Conservation (phyloP, 495 filamentous ascomycete genomes). For the Tuber calosporum region DNA sequence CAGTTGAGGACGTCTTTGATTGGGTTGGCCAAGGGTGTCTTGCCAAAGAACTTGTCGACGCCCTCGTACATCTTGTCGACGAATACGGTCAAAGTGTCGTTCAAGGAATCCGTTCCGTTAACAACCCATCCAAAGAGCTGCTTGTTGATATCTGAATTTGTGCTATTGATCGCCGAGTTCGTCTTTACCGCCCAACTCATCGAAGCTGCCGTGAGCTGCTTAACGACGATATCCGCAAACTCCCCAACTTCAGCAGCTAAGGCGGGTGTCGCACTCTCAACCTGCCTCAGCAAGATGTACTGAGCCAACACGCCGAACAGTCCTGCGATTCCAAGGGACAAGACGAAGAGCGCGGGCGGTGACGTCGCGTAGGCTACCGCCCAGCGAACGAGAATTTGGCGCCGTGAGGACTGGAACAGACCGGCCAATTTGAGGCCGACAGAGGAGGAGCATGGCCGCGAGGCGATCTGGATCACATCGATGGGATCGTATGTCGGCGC, state of each 20-base stretch:
- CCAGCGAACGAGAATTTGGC: slow-evolving; percentile 72
- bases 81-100: slow-evolving; percentile 76
- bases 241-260: slow-evolving; percentile 68
- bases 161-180: slow-evolving; percentile 62
- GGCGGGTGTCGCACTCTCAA: slow-evolving; percentile 68
- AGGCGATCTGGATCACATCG: slow-evolving; percentile 83
- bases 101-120: slow-evolving; percentile 69
- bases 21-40: slow-evolving; percentile 53
- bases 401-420: slow-evolving; percentile 58
- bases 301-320: slow-evolving; percentile 80
- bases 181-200: slow-evolving; percentile 66
- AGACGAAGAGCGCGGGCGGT: slow-evolving; percentile 73
- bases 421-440: slow-evolving; percentile 66
- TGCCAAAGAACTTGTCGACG: slow-evolving; percentile 70
- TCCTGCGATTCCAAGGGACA: slow-evolving; percentile 77
- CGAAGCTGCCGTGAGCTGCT: slow-evolving; percentile 63
- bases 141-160: slow-evolving; percentile 68
- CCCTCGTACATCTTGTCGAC: slow-evolving; percentile 62
- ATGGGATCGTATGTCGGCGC: slow-evolving; percentile 55
- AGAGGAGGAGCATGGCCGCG: slow-evolving; percentile 64
- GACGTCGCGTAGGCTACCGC: slow-evolving; percentile 79
- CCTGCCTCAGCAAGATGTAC: slow-evolving; percentile 62
- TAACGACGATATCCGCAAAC: slow-evolving; percentile 75
- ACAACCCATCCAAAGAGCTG: slow-evolving; percentile 86
- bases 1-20: slow-evolving; percentile 68